Evolutionary conservation across 2,329 filamentous ascomycete species (phyloP).

Genomic region (Cercospora sojina): DNA sequence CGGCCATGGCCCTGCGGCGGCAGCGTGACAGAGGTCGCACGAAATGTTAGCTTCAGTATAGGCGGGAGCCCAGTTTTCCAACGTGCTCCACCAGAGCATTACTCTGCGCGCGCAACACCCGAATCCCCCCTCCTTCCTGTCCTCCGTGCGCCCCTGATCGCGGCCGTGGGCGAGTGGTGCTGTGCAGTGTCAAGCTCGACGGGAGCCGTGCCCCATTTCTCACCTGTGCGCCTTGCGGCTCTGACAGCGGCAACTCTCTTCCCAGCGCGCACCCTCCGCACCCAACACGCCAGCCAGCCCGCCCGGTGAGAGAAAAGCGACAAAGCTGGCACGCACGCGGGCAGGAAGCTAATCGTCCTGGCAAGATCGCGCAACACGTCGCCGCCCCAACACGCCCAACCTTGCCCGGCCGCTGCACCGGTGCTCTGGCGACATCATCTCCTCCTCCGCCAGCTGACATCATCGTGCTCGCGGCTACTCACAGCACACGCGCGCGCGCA

Average conservation of each 20-base stretch:
- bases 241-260: background rate
- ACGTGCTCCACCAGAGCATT: conserved; percentile 8
- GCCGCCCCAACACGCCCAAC: background rate
- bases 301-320: background rate
- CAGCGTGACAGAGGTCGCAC: conserved; percentile 7
- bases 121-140: background rate
- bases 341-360: conserved; percentile 1
- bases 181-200: background rate
- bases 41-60: conserved; percentile 12
- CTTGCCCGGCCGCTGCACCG: background rate
- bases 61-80: conserved; percentile 4
- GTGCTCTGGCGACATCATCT: conserved; percentile 7
- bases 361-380: background rate
- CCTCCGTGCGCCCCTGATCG: background rate
- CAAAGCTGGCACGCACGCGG: background rate
- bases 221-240: background rate
- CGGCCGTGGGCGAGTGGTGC: background rate
- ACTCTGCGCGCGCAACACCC: background rate
- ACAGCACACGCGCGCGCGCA: conserved; percentile 2
- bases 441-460: conserved; percentile 5
- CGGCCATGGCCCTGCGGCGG: background rate
- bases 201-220: background rate
- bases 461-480: conserved; percentile 6
- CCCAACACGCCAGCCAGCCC: background rate
- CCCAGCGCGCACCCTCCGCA: background rate